Percentiles rank a stretch among this genome's conserved stretches.
These are phyloP conservation scores for Malassezia restricta DNA, from an alignment of 1,284 basidiomycete species.

Conservation along the genomic window DNA sequence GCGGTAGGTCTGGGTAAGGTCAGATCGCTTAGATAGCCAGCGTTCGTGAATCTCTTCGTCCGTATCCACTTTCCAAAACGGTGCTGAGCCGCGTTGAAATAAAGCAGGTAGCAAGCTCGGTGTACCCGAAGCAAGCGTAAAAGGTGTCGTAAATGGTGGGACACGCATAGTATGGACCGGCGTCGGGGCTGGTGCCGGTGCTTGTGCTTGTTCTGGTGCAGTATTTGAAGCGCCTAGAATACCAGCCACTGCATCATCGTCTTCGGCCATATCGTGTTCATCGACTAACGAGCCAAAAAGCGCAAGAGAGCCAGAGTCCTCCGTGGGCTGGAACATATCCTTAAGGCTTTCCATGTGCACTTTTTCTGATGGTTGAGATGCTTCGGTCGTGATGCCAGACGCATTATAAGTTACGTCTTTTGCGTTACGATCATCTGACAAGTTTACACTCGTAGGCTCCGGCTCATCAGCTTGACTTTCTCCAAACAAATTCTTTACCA, in stretches of 20 bases:
- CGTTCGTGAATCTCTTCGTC: conserved; percentile 18
- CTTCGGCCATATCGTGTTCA: conserved; percentile 26
- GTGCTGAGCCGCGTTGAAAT: conserved; percentile 9
- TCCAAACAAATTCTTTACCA: conserved; percentile 48
- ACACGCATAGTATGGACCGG: not conserved
- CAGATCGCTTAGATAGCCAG: conserved; percentile 21
- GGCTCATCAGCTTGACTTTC: not conserved
- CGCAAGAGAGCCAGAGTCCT: conserved; percentile 23
- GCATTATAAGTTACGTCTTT: not conserved
- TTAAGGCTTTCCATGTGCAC: conserved; percentile 28
- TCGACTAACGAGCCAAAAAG: conserved; percentile 30
- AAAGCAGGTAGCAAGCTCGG: conserved; percentile 7
- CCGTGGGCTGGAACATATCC: conserved; percentile 40
- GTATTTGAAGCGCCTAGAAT: not conserved
- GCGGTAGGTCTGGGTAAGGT: conserved; percentile 28
- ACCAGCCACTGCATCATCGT: conserved; percentile 2
- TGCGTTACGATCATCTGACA: conserved; percentile 49
- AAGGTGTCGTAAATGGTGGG: not conserved
- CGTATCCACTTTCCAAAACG: conserved; percentile 19
- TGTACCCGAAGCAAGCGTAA: conserved; percentile 4
- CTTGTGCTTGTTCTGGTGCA: not conserved
- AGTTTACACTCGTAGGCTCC: not conserved
- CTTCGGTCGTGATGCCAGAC: not conserved
- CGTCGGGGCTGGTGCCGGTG: not conserved
- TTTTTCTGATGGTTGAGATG: not conserved